Percentiles rank a stretch among this genome's conserved stretches.
phyloP scores from a whole-genome alignment of 2,329 filamentous ascomycete genomes.

The Thielaviopsis ethacetica region DNA sequence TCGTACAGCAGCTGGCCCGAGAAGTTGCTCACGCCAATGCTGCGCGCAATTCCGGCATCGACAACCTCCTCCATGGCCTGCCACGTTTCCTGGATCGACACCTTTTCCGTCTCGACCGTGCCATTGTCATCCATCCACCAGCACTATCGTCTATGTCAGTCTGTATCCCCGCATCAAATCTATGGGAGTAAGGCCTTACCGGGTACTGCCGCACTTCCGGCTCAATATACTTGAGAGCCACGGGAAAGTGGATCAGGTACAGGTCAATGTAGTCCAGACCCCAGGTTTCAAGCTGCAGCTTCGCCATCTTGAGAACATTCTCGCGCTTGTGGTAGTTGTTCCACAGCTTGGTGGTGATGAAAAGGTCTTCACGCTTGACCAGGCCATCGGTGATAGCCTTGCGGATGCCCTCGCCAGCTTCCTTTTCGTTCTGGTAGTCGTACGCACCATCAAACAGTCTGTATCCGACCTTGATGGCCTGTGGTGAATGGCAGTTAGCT shows the following conservation, averaged over 20 bases:
- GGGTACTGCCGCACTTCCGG: conserved; percentile 65
- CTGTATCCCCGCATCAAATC: neutral
- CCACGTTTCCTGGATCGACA: conserved; percentile 70
- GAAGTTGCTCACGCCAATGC: conserved; percentile 76
- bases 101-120: conserved; percentile 26
- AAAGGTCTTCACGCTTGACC: conserved; percentile 60
- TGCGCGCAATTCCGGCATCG: conserved; percentile 48
- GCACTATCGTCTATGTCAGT: neutral
- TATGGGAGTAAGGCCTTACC: conserved; percentile 43
- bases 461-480: conserved; percentile 45
- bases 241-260: conserved; percentile 79
- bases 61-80: conserved; percentile 62
- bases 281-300: conserved; percentile 67
- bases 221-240: conserved; percentile 73
- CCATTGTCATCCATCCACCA: conserved; percentile 10
- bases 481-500: neutral
- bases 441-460: conserved; percentile 44
- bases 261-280: conserved; percentile 81
- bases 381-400: conserved; percentile 61
- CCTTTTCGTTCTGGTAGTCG: conserved; percentile 72
- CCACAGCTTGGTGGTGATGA: conserved; percentile 89
- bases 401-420: conserved; percentile 59
- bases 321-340: conserved; percentile 77
- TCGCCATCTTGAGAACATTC: conserved; percentile 57
- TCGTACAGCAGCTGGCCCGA: conserved; percentile 63